Conservation (phyloP, 1,284 basidiomycete genomes). For the Irpex sp. region DNA sequence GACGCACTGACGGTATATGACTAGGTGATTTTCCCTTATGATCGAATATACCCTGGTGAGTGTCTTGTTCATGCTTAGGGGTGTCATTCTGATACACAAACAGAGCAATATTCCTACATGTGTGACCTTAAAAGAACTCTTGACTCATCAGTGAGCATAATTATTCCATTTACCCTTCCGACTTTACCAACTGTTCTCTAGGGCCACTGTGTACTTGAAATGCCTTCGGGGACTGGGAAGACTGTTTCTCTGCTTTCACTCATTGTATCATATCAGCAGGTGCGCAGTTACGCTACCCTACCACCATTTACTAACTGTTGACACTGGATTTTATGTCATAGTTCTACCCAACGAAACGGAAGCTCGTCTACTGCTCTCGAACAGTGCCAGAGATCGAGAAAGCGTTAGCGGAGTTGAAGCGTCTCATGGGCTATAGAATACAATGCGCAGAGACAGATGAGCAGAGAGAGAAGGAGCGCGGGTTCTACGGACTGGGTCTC, state of each 20-base stretch:
- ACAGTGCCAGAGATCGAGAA: slow-evolving; percentile 99
- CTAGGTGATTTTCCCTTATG: slow-evolving; percentile 90
- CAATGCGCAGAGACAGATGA: slow-evolving; percentile 68
- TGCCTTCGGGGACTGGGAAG: slow-evolving; percentile 99
- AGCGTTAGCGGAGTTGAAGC: slow-evolving; percentile 92
- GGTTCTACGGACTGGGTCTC: slow-evolving; percentile 88
- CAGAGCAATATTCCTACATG: slow-evolving; percentile 99
- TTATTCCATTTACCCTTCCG: not conserved
- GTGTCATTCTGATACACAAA: not conserved
- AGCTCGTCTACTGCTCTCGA: slow-evolving; percentile 98
- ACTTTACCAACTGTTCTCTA: slow-evolving; percentile 28
- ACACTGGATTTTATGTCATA: slow-evolving; percentile 27
- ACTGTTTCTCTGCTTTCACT: slow-evolving; percentile 95
- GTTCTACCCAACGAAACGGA: slow-evolving; percentile 91
- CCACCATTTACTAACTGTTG: not conserved
- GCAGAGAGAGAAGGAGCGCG: slow-evolving; percentile 75
- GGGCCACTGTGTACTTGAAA: slow-evolving; percentile 99
- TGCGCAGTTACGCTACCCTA: slow-evolving; percentile 24
- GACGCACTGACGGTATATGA: slow-evolving; percentile 10
- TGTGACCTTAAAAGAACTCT: slow-evolving; percentile 96
- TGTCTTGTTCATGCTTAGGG: not conserved
- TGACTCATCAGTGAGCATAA: slow-evolving; percentile 70
- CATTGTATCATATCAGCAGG: slow-evolving; percentile 98
- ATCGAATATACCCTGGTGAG: slow-evolving; percentile 82
- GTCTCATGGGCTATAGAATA: slow-evolving; percentile 89